Conservation (phyloP, 306 rosid species). For the Carpinus viminea region DNA sequence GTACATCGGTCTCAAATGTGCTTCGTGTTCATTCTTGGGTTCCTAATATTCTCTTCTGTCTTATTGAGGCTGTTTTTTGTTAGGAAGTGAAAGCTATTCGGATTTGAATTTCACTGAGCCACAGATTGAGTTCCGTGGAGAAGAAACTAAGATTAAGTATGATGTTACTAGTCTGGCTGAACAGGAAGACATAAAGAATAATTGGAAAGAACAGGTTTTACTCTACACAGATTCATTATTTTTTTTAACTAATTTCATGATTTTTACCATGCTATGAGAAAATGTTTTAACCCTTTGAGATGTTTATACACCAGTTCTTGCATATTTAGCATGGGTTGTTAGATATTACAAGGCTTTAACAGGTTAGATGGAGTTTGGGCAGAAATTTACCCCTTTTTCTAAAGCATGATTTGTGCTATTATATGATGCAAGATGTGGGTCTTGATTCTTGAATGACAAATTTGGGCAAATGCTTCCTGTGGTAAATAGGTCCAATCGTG, state of each 20-base stretch:
- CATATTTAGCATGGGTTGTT: slow-evolving; percentile 11
- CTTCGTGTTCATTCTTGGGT: slow-evolving; percentile 10
- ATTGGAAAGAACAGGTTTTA: slow-evolving; percentile 36
- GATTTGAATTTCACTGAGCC: slow-evolving; percentile 44
- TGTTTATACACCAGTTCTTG: neutral
- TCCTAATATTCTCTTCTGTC: slow-evolving; percentile 22
- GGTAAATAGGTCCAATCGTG: slow-evolving; percentile 9
- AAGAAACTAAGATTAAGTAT: slow-evolving; percentile 36
- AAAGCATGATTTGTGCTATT: neutral
- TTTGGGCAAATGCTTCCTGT: slow-evolving; percentile 8
- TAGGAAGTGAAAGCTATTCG: slow-evolving; percentile 52
- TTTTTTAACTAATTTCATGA: neutral
- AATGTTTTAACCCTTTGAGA: neutral
- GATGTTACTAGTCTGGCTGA: slow-evolving; percentile 44
- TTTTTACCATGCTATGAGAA: neutral
- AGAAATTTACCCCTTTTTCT: slow-evolving; percentile 9
- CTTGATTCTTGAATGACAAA: slow-evolving; percentile 1
- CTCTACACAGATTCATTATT: slow-evolving; percentile 12
- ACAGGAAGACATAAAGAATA: slow-evolving; percentile 40
- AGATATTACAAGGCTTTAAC: slow-evolving; percentile 24
- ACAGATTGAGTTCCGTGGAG: slow-evolving; percentile 42
- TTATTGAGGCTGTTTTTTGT: slow-evolving; percentile 28
- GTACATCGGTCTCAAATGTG: slow-evolving; percentile 33
- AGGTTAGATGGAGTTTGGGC: slow-evolving; percentile 17
- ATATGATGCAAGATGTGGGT: neutral